Evolutionary conservation across 108 stramenopile genomes (phyloP), one percentile per base, ranked within the genome.

Genomic region (Cyclotella kingstonii): DNA sequence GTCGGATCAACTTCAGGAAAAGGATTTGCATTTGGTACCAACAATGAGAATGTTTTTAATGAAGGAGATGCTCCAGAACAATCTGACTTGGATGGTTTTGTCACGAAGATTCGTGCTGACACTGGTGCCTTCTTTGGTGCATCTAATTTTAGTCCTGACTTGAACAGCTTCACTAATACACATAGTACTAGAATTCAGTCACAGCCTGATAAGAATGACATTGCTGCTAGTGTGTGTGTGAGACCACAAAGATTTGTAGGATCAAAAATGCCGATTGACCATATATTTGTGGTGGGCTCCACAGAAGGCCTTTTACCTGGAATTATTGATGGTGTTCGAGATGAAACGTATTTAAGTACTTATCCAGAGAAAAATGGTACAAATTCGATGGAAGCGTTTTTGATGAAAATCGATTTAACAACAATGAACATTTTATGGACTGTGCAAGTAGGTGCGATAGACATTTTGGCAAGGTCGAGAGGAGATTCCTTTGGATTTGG

Each of bases 231-330:
- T 31, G 12, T 76, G 54, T 76, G 75, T 42, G 31, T 56, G 25
- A 62, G 33, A 39, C 75, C 66, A 11, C 56, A 51, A 19, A 40
- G 54, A 14, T 36, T 46, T 12, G 33, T 52, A 45, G 68, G 78
- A 31, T 53, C 70, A 26, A 60, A 45, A 22, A 54, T 52, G 47
- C 53, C 54, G 25, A 39, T 62, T 31, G 35, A 43, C 10, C 45
- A 79, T 31, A 45, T 79, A 2, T 82, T 76, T 62, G 60, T 82
- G 17, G 81, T 82, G 1, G 81, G 81, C 23, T 77, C 68, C 21
- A 82, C 81, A 10, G 52, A 51, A 35, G 63, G 54, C 30, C 28
- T 63, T 41, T 51, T 76, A 34, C 61, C 66, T 3, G 61, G 22
- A 14, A 23, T 76, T 0, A 15, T 26, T 5, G 28, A 19, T 28